Evolutionary conservation across 805 yeast species (phyloP), one percentile per base, ranked within the genome.

Genomic region (Saccharomycopsis schoenii): DNA sequence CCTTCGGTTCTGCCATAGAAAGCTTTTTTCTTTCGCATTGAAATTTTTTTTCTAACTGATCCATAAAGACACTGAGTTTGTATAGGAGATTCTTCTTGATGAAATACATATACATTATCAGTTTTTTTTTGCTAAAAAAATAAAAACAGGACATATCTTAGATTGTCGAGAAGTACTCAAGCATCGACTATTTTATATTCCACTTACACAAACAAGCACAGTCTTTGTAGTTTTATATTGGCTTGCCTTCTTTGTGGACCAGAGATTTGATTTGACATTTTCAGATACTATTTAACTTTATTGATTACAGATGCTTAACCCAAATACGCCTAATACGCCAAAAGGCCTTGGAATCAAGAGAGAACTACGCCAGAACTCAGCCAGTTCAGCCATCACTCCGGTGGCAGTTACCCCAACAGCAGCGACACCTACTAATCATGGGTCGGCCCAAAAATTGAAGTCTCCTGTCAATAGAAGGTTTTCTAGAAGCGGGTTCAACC

Each of bases 401-500:
- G 19, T 19, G 17, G 19, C 25, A 37, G 14, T 11, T 4, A 34
- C 56, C 1, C 39, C 56, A 34, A 52, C 40, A 36, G 12, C 40
- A 15, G 21, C 40, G 14, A 55, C 36, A 12, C 58, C 36, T 9
- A 11, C n/a, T 17, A 40, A 24, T 11, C 10, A 42, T 47, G 52
- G 25, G 2, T 47, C 52, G 5, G 52, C 52, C 10, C 52, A 47
- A 15, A 47, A 25, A 47, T 24, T 47, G n/a, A 47, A 55, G 21
- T 47, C 52, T 5, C 52, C 52, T 5, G 52, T 47, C n/a, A 37
- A 51, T 12, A 24, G 64, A 14, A 25, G 62, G 29, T 62, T 60
- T 36, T 60, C 62, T 11, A 55, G 64, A 29, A n/a, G 47, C 21
- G 64, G 64, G 2, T 55, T 62, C 54, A 62, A 60, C 34, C 36